phyloP scores from a whole-genome alignment of 768 basidiomycete species.

The Dacryopinax primogenitus region DNA sequence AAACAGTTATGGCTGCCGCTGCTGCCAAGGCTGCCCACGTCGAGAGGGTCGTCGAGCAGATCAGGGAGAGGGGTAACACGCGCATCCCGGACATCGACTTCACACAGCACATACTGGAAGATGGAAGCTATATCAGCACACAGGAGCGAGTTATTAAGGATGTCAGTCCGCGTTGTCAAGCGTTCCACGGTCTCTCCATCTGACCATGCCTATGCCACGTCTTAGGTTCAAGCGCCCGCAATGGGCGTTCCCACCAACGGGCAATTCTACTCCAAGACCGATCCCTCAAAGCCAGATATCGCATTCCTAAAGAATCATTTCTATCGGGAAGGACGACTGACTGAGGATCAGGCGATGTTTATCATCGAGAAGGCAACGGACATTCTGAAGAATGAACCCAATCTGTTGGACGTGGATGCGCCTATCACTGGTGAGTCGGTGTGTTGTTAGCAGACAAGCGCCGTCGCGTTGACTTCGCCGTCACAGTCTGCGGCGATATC shows the following conservation, averaged over 20 bases:
- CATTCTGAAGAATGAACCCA: constrained; percentile 69
- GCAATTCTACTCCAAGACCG: constrained; percentile 76
- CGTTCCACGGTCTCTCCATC: not conserved
- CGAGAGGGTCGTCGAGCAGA: constrained; percentile 22
- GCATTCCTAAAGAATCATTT: constrained; percentile 98
- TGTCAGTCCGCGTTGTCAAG: constrained; percentile 36
- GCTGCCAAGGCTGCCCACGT: constrained; percentile 16
- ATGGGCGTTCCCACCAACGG: constrained; percentile 83
- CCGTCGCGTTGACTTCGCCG: not conserved
- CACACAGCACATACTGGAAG: constrained; percentile 83
- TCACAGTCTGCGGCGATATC: constrained; percentile 89
- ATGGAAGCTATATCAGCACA: constrained; percentile 81
- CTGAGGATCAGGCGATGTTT: constrained; percentile 88
- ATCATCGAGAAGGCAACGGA: constrained; percentile 83
- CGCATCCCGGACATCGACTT: constrained; percentile 61
- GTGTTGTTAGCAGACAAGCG: not conserved
- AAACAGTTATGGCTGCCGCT: not conserved
- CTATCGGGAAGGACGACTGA: constrained; percentile 86
- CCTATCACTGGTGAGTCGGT: constrained; percentile 77
- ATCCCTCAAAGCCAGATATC: constrained; percentile 83
- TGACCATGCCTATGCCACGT: not conserved
- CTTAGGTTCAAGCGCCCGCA: constrained; percentile 92
- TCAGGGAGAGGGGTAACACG: constrained; percentile 27
- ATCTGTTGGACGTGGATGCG: constrained; percentile 87
- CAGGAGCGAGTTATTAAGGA: constrained; percentile 95